Percentiles rank a stretch among this genome's conserved stretches.
Evolutionary conservation across 2,329 filamentous ascomycete species (phyloP).

Genomic region (Botrytis galanthina): DNA sequence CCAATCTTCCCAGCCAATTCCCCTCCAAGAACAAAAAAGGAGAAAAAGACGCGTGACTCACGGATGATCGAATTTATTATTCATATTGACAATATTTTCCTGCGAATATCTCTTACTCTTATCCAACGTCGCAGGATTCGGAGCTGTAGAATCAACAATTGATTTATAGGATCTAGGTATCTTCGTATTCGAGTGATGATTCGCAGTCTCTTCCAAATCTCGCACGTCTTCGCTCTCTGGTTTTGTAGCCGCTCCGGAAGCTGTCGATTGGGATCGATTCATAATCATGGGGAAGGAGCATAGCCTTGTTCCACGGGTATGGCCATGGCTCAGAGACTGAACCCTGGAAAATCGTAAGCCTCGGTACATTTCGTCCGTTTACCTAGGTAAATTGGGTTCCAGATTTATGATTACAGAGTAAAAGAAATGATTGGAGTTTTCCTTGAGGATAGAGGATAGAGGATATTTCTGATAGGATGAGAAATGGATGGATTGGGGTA

Average conservation of each 20-base stretch:
- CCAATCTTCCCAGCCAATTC: too few species aligned
- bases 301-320: not conserved
- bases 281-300: not conserved
- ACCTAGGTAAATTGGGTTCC: not conserved
- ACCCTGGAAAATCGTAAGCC: conserved; percentile 8
- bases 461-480: not conserved
- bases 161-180: not conserved
- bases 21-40: not conserved
- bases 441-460: conserved; percentile 25
- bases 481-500: not conserved
- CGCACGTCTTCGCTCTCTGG: not conserved
- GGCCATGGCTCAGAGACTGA: not conserved
- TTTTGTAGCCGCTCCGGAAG: conserved; percentile 2
- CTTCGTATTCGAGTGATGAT: not conserved
- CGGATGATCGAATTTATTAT: not conserved
- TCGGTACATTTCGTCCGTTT: conserved; percentile 7
- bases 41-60: conserved; percentile 22
- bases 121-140: not conserved
- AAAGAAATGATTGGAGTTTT: conserved; percentile 15
- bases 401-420: not conserved
- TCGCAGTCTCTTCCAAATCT: not conserved
- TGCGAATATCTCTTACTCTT: not conserved
- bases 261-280: not conserved
- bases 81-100: not conserved
- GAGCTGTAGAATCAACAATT: not conserved